These are phyloP conservation scores for Benincasa hispida DNA, from an alignment of 306 rosid genomes.

Conservation along the genomic window DNA sequence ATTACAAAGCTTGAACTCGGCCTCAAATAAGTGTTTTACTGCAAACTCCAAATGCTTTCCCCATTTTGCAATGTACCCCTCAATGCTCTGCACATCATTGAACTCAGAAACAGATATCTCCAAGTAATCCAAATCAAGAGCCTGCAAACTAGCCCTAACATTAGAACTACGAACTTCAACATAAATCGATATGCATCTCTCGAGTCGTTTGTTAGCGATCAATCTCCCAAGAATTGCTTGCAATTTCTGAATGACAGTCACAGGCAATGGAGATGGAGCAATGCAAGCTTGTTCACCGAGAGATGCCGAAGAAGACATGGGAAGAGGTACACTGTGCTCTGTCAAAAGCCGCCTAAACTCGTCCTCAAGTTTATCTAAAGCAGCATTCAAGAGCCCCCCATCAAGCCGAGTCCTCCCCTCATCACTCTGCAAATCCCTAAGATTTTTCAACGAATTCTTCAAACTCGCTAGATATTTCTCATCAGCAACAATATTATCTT, in stretches of 20 bases:
- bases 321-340: slow-evolving; percentile 78
- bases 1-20: slow-evolving; percentile 83
- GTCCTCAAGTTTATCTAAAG: slow-evolving; percentile 65
- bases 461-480: slow-evolving; percentile 41
- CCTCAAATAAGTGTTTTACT: slow-evolving; percentile 96
- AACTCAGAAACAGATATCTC: slow-evolving; percentile 81
- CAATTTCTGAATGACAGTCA: slow-evolving; percentile 62
- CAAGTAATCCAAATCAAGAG: slow-evolving; percentile 84
- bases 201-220: slow-evolving; percentile 62
- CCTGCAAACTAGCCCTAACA: slow-evolving; percentile 89
- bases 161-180: slow-evolving; percentile 82
- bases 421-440: slow-evolving; percentile 49
- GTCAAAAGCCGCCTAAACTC: slow-evolving; percentile 67
- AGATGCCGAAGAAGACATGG: slow-evolving; percentile 34
- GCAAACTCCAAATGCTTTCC: slow-evolving; percentile 98
- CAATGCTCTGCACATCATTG: slow-evolving; percentile 92
- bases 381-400: slow-evolving; percentile 88
- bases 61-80: slow-evolving; percentile 81
- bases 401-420: slow-evolving; percentile 47
- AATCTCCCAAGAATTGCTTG: slow-evolving; percentile 77
- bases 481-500: slow-evolving; percentile 74
- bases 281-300: slow-evolving; percentile 69
- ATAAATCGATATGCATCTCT: slow-evolving; percentile 62
- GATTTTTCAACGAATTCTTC: slow-evolving; percentile 62
- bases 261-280: slow-evolving; percentile 93